Evolutionary conservation across 495 filamentous ascomycete genomes (phyloP), one percentile per base, ranked within the genome.

Genomic region (Aspergillus saccharolyticus): DNA sequence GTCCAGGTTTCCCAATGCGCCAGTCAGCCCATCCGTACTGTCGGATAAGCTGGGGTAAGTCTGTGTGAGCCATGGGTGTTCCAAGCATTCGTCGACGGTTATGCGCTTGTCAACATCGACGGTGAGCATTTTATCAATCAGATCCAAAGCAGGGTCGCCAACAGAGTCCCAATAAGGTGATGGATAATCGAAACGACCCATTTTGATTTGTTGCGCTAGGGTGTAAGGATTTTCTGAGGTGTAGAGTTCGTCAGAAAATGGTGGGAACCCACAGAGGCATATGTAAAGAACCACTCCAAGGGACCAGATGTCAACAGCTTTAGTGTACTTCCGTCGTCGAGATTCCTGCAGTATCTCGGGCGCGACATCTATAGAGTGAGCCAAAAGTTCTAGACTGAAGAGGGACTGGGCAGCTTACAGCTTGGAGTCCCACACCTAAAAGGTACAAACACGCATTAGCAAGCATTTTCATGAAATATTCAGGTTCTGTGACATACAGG

Each of bases 271-370:
- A 67, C 95, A 99, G 15, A 99, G 84, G 67, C 92, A 97, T 62
- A 99, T 97, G 71, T 99, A 99, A 19, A 99, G 82, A n/a, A 97
- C 95, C 10, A 99, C 95, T 14, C 95, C 95, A 16, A 97, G 82
- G 0, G 91, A 96, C 95, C 95, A 99, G 52, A 97, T 80, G 70
- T 99, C 95, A 22, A 97, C 95, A 15, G 93, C 92, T 60, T 90
- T 91, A 39, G 90, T 95, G 70, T 99, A 99, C 66, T 87, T 87
- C 48, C 95, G 85, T 48, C 89, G 81, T 57, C 80, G 83, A 20
- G 79, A 81, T 55, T 88, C 86, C 62, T 90, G 85, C 12, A 99
- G 75, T 53, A 99, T 97, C 66, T 99, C 95, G 2, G 95, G 95
- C 0, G 95, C 95, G 60, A 97, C 95, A 70, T 98, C 89, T 85